Evolutionary conservation across 805 yeast species (phyloP), one percentile per base, ranked within the genome.

Genomic region (Danielozyma ontarioensis): DNA sequence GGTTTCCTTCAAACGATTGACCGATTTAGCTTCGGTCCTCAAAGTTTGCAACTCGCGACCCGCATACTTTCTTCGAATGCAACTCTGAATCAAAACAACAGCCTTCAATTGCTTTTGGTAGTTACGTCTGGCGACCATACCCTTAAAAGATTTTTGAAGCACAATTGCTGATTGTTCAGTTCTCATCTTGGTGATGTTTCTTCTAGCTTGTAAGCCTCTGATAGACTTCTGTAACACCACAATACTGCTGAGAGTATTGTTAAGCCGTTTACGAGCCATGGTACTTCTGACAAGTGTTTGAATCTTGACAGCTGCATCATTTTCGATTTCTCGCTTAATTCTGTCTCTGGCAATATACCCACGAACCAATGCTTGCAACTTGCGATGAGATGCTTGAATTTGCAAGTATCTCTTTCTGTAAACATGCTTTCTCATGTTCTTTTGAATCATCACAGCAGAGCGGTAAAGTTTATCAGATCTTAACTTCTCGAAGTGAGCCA

Each of bases 1-100:
- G 25, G 86, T 95, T 57, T 90, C 96, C 59, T 86, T 78, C 66
- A 86, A 74, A 53, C 83, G 94, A 55, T 82, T 81, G 28, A 87
- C 95, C 12, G 96, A 86, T 55, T 86, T 86, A 19, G 97, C 96
- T 44, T 93, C 97, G n/a, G 72, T 72, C 55, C 78, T 84, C 57
- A 87, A 68, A 36, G 68, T 61, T 42, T 65, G 62, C 47, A 85
- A 75, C 54, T 83, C 81, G 32, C 64, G 64, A 41, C 66, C 66
- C 17, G 99, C 99, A 38, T 69, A 61, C 40, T 75, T 77, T 50
- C 93, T 77, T 66, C 98, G 78, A 41, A 80, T 65, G 47, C 79
- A 71, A 28, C 89, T 76, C 59, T 93, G 98, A 22, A 86, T 76
- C 36, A 76, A 65, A 31, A 85, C 72, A 28, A 87, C 76, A 17